These are phyloP conservation scores for Aspergillus pseudotamarii DNA, from an alignment of 2,329 filamentous ascomycete species.

Conservation along the genomic window DNA sequence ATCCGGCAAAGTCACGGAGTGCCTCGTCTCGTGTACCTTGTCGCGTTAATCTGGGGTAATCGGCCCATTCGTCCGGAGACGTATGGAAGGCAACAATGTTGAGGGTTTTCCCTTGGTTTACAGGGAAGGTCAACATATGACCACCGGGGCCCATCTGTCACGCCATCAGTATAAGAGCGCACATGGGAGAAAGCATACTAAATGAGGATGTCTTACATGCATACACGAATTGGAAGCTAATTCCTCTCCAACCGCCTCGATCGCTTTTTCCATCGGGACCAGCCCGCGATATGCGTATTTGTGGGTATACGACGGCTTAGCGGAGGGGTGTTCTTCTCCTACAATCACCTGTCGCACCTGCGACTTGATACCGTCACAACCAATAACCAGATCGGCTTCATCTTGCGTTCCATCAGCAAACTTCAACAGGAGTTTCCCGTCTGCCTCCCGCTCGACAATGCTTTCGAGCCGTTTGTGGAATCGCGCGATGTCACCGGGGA, in stretches of 20 bases:
- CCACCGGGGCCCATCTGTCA: constrained; percentile 42
- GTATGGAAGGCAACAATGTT: constrained; percentile 50
- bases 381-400: constrained; percentile 48
- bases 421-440: constrained; percentile 37
- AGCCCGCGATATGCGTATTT: constrained; percentile 58
- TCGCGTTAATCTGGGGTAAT: constrained; percentile 24
- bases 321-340: constrained; percentile 44
- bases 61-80: constrained; percentile 28
- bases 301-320: constrained; percentile 51
- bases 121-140: constrained; percentile 54
- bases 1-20: constrained; percentile 25
- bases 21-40: constrained; percentile 26
- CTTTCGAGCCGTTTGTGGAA: constrained; percentile 32
- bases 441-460: constrained; percentile 10
- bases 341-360: constrained; percentile 50
- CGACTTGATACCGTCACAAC: constrained; percentile 55
- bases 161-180: not conserved
- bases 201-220: constrained; percentile 26
- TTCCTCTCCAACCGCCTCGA: constrained; percentile 50
- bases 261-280: constrained; percentile 53
- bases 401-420: constrained; percentile 50
- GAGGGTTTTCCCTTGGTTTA: constrained; percentile 51
- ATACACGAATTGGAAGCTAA: constrained; percentile 39
- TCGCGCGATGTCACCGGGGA: constrained; percentile 29
- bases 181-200: not conserved